Conservation (phyloP, 2,329 filamentous ascomycete genomes). For the Laburnicola sp. region DNA sequence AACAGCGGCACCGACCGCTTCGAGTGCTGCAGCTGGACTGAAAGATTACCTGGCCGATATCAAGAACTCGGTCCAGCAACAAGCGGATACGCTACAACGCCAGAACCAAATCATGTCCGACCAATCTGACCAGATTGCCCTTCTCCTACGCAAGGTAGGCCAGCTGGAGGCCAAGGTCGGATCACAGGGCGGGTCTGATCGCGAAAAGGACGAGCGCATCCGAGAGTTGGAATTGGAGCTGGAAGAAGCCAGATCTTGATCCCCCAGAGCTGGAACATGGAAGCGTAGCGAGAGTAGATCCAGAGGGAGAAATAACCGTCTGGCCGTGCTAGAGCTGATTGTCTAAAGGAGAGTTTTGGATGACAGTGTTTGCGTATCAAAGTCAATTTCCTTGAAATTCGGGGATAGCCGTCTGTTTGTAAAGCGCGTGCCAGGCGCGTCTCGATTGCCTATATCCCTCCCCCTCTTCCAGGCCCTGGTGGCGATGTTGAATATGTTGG, state of each 20-base stretch:
- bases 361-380: too few species aligned
- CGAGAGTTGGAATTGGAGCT: slow-evolving; percentile 47
- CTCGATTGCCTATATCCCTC: too few species aligned
- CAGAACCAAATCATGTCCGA: slow-evolving; percentile 63
- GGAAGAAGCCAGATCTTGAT: slow-evolving; percentile 46
- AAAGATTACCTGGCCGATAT: slow-evolving; percentile 74
- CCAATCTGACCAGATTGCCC: slow-evolving; percentile 75
- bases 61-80: slow-evolving; percentile 73
- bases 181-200: slow-evolving; percentile 28
- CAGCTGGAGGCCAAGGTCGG: slow-evolving; percentile 76
- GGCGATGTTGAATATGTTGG: slow-evolving; percentile 6
- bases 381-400: too few species aligned
- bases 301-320: too few species aligned
- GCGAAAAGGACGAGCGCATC: slow-evolving; percentile 48
- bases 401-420: too few species aligned
- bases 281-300: too few species aligned
- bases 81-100: slow-evolving; percentile 54
- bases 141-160: slow-evolving; percentile 63
- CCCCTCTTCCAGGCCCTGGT: not conserved
- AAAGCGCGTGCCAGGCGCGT: too few species aligned
- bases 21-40: slow-evolving; percentile 56
- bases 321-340: too few species aligned
- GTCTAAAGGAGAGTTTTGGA: too few species aligned
- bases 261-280: not conserved
- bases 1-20: slow-evolving; percentile 45